A percentile compares a stretch with the other conserved stretches of the same genome.
Conservation (phyloP, 768 basidiomycete genomes). For the Galerina marginata region DNA sequence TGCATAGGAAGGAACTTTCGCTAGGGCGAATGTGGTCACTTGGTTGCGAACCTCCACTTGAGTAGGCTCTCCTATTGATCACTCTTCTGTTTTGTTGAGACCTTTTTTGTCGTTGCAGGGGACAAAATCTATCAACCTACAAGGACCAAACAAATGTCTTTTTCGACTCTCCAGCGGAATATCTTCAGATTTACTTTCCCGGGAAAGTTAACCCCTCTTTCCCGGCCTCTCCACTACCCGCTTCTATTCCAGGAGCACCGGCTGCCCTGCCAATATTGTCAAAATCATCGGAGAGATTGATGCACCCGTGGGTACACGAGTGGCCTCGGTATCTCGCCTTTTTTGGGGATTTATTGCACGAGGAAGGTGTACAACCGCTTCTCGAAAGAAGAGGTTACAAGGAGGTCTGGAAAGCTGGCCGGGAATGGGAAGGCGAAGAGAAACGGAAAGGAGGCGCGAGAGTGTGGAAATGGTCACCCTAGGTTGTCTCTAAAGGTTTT, state of each 20-base stretch:
- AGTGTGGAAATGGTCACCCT: conserved; percentile 61
- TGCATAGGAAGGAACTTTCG: conserved; percentile 75
- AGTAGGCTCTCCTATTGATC: conserved; percentile 52
- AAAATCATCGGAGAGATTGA: conserved; percentile 15
- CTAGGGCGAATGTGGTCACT: conserved; percentile 77
- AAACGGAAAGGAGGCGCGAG: conserved; percentile 70
- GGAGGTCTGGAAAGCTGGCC: conserved; percentile 67
- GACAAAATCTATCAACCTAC: conserved; percentile 61
- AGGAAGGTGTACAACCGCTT: conserved; percentile 50
- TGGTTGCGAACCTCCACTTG: conserved; percentile 90
- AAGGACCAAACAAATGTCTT: conserved; percentile 84
- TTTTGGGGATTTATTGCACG: conserved; percentile 77
- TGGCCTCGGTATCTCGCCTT: conserved; percentile 87
- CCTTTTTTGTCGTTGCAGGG: conserved; percentile 35
- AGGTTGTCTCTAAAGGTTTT: background rate
- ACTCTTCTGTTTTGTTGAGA: conserved; percentile 7
- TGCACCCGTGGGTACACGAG: conserved; percentile 65
- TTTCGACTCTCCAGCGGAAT: conserved; percentile 71
- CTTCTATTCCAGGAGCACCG: conserved; percentile 24
- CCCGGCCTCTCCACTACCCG: conserved; percentile 64
- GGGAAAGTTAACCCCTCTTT: conserved; percentile 61
- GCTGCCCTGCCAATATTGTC: conserved; percentile 47
- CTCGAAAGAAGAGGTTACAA: conserved; percentile 63
- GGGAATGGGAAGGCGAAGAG: conserved; percentile 79
- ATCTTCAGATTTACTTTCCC: conserved; percentile 75